phyloP scores from a whole-genome alignment of 106 monocot genomes.

The Cymbidium sinense region DNA sequence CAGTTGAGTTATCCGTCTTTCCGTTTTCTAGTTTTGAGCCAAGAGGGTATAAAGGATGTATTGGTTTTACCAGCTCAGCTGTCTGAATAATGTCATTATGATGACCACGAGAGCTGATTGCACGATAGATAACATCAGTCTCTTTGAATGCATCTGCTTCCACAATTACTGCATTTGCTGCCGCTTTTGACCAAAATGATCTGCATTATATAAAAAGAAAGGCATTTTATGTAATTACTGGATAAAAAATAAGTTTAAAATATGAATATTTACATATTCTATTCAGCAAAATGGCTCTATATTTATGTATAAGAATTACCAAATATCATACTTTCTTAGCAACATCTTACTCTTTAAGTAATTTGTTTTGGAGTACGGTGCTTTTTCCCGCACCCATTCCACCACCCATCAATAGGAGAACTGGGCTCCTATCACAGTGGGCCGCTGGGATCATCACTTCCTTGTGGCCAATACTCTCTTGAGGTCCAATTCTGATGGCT shows the following conservation, averaged over 20 bases:
- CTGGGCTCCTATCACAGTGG: conserved; percentile 69
- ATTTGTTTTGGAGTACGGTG: conserved; percentile 75
- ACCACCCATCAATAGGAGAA: conserved; percentile 91
- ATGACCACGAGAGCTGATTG: conserved; percentile 76
- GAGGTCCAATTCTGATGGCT: conserved; percentile 48
- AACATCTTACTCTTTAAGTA: conserved; percentile 60
- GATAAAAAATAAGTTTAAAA: neutral
- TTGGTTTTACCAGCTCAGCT: conserved; percentile 61
- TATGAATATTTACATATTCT: neutral
- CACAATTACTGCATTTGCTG: conserved; percentile 63
- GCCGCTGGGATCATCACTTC: conserved; percentile 85
- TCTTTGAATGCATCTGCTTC: conserved; percentile 98
- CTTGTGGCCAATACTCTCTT: conserved; percentile 9
- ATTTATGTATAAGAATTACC: too few species aligned
- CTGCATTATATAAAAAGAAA: conserved; percentile 16
- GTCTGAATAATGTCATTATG: conserved; percentile 93
- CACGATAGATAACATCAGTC: conserved; percentile 80
- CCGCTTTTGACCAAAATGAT: conserved; percentile 66
- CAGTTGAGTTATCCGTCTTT: neutral
- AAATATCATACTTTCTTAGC: too few species aligned
- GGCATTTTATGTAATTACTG: neutral
- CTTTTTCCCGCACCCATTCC: conserved; percentile 98
- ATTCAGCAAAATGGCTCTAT: too few species aligned
- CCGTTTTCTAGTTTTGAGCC: neutral
- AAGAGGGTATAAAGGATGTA: neutral